Base-by-base conservation (phyloP, 129 eudicot genomes). In the Daucus carota region DNA sequence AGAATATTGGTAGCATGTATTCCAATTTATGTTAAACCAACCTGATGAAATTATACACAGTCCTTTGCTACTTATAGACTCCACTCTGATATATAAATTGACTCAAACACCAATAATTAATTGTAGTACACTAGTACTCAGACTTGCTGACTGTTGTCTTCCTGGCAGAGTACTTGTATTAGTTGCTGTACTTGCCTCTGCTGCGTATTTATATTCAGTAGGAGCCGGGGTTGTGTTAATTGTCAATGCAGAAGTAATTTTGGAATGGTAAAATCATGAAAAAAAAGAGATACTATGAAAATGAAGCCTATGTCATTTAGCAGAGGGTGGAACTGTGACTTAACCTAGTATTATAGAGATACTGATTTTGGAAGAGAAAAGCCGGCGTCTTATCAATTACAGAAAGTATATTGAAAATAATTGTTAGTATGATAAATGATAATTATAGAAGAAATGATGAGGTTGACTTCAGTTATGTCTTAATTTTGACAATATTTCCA, bases 401-500 rank as follows among this genome's bases (percentile, higher is more conserved):
- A 60, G 68, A 28, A 28, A 62, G 24, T 62, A 8, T 62, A 62
- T 3, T 62, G n/a, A 28, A 24, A 28, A 1, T 29, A 3, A 62
- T 4, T 24, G 20, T 62, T 3, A 14, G n/a, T 62, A 11, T 36
- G 40, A 1, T 36, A 36, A 5, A 14, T 62, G 8, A 5, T 62
- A 28, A 62, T 59, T 8, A 26, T 59, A 24, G 12, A 44, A 38
- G 73, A 20, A 45, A 2, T 20, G 24, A 6, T 44, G 20, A 13
- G 3, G 18, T 16, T 74, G 34, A 33, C 8, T 7, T 36, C 10
- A 17, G 1, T 52, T 50, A 34, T 18, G 22, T 74, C 12, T 17
- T 31, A 34, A 43, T 73, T 36, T 11, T 36, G 67, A 26, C 62
- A 59, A 38, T 46, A 18, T 79, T 79, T 79, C 4, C 65, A 94